These are phyloP conservation scores for Oenanthe sinensis DNA, from an alignment of 129 eudicot species.

Conservation along the genomic window DNA sequence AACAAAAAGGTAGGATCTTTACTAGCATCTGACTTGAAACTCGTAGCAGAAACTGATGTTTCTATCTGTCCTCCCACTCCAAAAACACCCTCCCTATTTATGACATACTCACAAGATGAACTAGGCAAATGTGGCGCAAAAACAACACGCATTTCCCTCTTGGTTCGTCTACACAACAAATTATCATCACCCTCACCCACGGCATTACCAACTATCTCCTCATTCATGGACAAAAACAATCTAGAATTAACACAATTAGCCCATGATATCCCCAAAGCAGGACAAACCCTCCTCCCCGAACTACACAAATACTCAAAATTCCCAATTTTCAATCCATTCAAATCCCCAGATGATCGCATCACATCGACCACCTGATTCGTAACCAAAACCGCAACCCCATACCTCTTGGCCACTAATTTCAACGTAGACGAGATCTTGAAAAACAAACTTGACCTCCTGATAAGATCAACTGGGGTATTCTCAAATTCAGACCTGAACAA, in stretches of 20 bases:
- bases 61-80: slow-evolving; percentile 42
- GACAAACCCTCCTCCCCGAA: slow-evolving; percentile 76
- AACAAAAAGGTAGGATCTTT: neutral
- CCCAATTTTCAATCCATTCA: slow-evolving; percentile 51
- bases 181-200: slow-evolving; percentile 15
- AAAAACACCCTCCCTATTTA: slow-evolving; percentile 58
- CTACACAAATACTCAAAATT: slow-evolving; percentile 45
- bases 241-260: slow-evolving; percentile 78
- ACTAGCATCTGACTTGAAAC: neutral
- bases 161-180: slow-evolving; percentile 19
- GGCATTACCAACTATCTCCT: slow-evolving; percentile 30
- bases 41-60: neutral
- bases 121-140: slow-evolving; percentile 87
- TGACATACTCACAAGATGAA: slow-evolving; percentile 59
- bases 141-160: slow-evolving; percentile 68
- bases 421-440: slow-evolving; percentile 51
- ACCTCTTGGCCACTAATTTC: slow-evolving; percentile 37
- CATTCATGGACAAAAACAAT: slow-evolving; percentile 55
- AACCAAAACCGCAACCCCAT: slow-evolving; percentile 71
- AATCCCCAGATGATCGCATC: slow-evolving; percentile 30
- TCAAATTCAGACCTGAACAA: slow-evolving; percentile 71
- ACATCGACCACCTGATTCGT: slow-evolving; percentile 87
- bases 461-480: slow-evolving; percentile 47
- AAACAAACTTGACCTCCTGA: slow-evolving; percentile 46
- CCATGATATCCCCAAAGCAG: slow-evolving; percentile 93